Percentiles rank a stretch among this genome's conserved stretches.
Evolutionary conservation across 2,329 filamentous ascomycete genomes (phyloP).

Genomic region (Chaetoscypha palmicola): DNA sequence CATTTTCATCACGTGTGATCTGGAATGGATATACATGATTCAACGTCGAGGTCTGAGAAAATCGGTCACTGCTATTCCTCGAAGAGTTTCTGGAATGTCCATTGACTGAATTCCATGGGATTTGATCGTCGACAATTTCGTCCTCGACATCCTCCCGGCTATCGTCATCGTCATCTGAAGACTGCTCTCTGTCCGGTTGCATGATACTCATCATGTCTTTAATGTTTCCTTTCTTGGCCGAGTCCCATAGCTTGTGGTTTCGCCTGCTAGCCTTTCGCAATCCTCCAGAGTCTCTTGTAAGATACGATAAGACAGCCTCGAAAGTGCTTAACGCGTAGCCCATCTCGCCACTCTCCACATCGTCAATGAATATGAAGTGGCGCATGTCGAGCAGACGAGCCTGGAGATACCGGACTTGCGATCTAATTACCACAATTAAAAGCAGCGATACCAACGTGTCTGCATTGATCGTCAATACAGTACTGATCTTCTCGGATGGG

Average conservation of each 20-base stretch:
- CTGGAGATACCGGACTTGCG: conserved; percentile 79
- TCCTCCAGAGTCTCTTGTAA: conserved; percentile 73
- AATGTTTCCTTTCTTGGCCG: conserved; percentile 69
- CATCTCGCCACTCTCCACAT: conserved; percentile 92
- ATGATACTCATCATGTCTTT: conserved; percentile 70
- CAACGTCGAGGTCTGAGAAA: conserved; percentile 38
- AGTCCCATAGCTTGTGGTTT: conserved; percentile 84
- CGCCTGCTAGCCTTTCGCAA: conserved; percentile 77
- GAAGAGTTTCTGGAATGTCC: conserved; percentile 23
- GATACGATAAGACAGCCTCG: conserved; percentile 85
- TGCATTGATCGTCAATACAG: conserved; percentile 61
- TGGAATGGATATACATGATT: conserved; percentile 92
- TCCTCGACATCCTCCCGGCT: conserved; percentile 36
- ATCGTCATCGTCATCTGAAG: conserved; percentile 25
- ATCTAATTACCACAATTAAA: conserved; percentile 85
- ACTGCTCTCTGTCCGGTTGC: conserved; percentile 50
- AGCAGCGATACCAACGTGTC: conserved; percentile 90
- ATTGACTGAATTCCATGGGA: conserved; percentile 25
- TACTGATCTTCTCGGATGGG: conserved; percentile 34
- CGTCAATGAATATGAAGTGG: conserved; percentile 95
- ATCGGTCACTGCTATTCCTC: conserved; percentile 14
- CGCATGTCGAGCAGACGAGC: conserved; percentile 90
- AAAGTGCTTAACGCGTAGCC: conserved; percentile 95
- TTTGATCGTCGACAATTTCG: conserved; percentile 39
- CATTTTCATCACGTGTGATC: conserved; percentile 41